Evolutionary conservation across 306 rosid species (phyloP).

Genomic region (Inga leiocalycina): DNA sequence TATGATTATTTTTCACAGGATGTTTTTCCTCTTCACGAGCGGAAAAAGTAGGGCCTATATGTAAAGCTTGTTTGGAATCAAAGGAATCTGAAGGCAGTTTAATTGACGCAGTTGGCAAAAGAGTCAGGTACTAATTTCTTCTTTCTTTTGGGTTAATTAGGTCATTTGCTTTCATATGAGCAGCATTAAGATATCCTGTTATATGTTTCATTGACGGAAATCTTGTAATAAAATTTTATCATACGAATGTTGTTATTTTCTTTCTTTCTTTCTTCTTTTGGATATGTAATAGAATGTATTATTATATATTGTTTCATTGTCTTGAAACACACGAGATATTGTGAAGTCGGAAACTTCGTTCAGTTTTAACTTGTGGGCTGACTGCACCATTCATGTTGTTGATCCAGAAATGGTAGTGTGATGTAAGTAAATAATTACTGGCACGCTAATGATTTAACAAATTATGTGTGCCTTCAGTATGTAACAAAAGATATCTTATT

Average conservation of each 20-base stretch:
- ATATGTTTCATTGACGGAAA: not conserved
- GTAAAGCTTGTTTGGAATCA: conserved; percentile 72
- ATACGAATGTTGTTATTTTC: not conserved
- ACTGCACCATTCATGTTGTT: not conserved
- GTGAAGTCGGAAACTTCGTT: not conserved
- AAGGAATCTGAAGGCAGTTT: conserved; percentile 47
- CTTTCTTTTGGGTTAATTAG: not conserved
- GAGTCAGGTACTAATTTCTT: conserved; percentile 55
- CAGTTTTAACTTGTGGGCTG: not conserved
- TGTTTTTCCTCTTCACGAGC: conserved; percentile 66
- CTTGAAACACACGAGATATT: not conserved
- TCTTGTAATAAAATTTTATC: not conserved
- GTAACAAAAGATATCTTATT: not conserved
- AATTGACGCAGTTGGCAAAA: conserved; percentile 39
- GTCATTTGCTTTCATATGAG: conserved; percentile 9
- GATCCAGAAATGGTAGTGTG: not conserved
- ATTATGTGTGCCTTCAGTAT: not conserved
- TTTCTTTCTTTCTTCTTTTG: not conserved
- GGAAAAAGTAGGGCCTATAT: conserved; percentile 62
- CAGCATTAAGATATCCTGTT: not conserved
- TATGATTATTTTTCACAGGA: conserved; percentile 45
- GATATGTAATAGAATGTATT: not conserved
- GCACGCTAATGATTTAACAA: not conserved
- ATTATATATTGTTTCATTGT: not conserved
- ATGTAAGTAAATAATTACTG: not conserved